Percentiles rank a stretch among this genome's conserved stretches.
phyloP scores from a whole-genome alignment of 257 asterid genomes.

The Vinca minor region DNA sequence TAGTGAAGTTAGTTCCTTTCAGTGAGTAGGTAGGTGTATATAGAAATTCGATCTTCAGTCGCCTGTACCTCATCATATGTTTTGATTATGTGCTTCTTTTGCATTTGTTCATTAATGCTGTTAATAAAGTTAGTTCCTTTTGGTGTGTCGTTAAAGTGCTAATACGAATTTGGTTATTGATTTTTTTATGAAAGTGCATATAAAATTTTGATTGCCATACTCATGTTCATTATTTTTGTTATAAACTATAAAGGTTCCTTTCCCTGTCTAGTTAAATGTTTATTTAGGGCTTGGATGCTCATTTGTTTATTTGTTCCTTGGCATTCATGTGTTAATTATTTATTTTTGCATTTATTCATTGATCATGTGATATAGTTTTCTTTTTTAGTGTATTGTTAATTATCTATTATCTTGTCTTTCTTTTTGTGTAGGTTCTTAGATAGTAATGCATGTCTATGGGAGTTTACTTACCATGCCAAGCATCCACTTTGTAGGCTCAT shows the following conservation, averaged over 20 bases:
- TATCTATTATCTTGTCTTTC: too few relatives aligned
- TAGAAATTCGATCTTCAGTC: too few relatives aligned
- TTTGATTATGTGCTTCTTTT: too few relatives aligned
- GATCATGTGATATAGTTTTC: background rate
- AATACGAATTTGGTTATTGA: background rate
- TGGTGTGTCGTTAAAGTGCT: background rate
- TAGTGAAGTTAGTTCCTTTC: too few relatives aligned
- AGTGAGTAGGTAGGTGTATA: too few relatives aligned
- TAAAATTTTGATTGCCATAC: background rate
- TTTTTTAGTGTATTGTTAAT: background rate
- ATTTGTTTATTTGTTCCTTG: background rate
- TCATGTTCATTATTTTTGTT: background rate
- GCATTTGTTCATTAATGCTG: background rate
- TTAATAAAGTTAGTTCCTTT: background rate
- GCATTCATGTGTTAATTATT: background rate
- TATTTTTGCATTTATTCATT: background rate
- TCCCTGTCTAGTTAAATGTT: background rate
- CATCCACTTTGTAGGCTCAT: background rate
- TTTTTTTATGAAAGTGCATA: background rate
- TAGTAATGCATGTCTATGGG: background rate
- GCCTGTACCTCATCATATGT: too few relatives aligned
- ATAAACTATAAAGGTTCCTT: background rate
- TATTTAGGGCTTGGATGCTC: background rate
- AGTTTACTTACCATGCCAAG: background rate
- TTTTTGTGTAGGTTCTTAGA: too few relatives aligned